Conservation (phyloP, 768 basidiomycete genomes). For the Naganishia antarctica region DNA sequence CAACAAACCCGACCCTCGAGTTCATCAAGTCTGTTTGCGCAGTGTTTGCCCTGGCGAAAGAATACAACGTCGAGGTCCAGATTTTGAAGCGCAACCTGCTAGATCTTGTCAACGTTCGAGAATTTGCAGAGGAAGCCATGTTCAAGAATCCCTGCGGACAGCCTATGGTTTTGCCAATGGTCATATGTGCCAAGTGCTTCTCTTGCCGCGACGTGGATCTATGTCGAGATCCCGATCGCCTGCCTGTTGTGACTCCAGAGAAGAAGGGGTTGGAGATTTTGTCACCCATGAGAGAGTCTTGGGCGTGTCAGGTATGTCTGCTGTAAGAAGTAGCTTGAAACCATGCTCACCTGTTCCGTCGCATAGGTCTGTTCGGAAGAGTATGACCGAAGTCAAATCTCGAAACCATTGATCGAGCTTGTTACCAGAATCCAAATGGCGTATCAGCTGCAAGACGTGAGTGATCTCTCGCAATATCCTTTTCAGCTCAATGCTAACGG, state of each 20-base stretch:
- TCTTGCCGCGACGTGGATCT: constrained; percentile 85
- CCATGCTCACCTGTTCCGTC: constrained; percentile 53
- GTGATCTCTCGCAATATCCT: constrained; percentile 14
- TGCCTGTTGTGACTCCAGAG: constrained; percentile 53
- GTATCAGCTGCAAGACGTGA: constrained; percentile 76
- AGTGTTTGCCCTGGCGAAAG: constrained; percentile 69
- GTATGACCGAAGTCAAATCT: constrained; percentile 82
- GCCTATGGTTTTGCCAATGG: constrained; percentile 74
- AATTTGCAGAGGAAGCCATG: constrained; percentile 75
- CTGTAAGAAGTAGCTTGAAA: constrained; percentile 11
- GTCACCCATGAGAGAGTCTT: constrained; percentile 52
- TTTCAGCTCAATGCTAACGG: neutral
- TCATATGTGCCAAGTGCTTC: constrained; percentile 85
- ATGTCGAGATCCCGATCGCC: constrained; percentile 80
- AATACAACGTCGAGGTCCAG: constrained; percentile 80
- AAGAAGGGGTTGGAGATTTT: constrained; percentile 31
- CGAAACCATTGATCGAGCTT: constrained; percentile 74
- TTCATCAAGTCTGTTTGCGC: constrained; percentile 83
- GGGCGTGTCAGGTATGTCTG: constrained; percentile 48
- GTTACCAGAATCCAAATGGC: constrained; percentile 65
- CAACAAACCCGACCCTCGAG: constrained; percentile 78
- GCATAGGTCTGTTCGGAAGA: constrained; percentile 69
- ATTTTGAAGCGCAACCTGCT: constrained; percentile 82
- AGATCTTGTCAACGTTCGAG: constrained; percentile 76
- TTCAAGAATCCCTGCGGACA: constrained; percentile 78